Conservation (phyloP, 108 stramenopile species). For the Nannochloropsis gaditana region DNA sequence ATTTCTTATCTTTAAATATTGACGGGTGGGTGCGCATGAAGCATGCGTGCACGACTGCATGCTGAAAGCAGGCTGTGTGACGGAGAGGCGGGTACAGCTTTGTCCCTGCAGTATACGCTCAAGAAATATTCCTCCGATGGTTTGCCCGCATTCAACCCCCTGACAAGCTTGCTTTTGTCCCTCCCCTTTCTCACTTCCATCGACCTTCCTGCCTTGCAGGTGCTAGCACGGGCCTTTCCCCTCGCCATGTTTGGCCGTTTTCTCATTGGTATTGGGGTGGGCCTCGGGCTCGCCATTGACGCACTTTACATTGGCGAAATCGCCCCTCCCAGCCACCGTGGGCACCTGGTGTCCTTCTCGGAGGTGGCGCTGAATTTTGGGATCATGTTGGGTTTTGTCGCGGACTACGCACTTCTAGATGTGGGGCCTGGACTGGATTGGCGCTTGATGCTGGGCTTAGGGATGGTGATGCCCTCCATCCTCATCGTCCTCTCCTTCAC, state of each 20-base stretch:
- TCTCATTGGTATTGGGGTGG: constrained; percentile 37
- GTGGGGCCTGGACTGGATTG: constrained; percentile 25
- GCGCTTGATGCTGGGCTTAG: constrained; percentile 47
- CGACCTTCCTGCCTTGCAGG: background rate
- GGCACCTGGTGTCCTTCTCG: constrained; percentile 44
- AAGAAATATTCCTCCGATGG: no score
- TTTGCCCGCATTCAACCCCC: background rate
- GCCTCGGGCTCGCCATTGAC: constrained; percentile 48
- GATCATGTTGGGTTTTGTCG: constrained; percentile 25
- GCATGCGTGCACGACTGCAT: no score
- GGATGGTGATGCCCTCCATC: constrained; percentile 41
- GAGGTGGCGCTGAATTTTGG: constrained; percentile 27
- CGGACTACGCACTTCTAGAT: constrained; percentile 9
- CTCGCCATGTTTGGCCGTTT: background rate
- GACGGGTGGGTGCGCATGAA: no score
- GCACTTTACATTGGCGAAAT: constrained; percentile 54
- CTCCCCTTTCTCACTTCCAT: background rate
- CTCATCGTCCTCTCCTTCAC: constrained; percentile 38
- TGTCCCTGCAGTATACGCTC: no score
- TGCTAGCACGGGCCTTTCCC: background rate
- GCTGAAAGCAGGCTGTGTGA: no score
- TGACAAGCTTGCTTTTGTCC: background rate
- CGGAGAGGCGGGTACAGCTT: no score
- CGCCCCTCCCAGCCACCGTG: constrained; percentile 41
- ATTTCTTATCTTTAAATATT: background rate